phyloP scores from a whole-genome alignment of 1,139 yeast species.

The Candida sanyaensis region DNA sequence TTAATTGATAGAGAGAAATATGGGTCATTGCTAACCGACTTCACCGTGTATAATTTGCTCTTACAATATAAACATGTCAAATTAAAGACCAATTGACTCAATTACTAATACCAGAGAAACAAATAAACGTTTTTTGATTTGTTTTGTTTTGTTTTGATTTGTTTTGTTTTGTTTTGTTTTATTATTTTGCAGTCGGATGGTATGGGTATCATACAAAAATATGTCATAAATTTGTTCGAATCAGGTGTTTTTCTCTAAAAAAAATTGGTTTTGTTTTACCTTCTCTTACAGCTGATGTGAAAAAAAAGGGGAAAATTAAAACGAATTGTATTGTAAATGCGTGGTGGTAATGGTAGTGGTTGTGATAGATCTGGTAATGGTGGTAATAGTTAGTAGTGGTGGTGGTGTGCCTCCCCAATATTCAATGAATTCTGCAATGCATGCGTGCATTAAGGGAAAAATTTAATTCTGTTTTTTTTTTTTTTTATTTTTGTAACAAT shows the following conservation, averaged over 20 bases:
- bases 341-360: neutral
- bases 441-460: neutral
- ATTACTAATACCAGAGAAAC: neutral
- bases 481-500: neutral
- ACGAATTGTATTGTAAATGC: no score
- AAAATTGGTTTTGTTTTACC: no score
- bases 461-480: neutral
- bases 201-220: neutral
- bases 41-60: neutral
- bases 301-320: no score
- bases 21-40: neutral
- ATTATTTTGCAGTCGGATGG: neutral
- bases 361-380: no score
- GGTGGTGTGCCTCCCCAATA: conserved; percentile 2
- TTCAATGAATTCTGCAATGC: neutral
- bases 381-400: neutral
- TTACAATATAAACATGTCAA: neutral
- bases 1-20: neutral
- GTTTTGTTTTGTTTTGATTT: neutral
- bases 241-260: neutral
- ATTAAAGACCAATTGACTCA: neutral
- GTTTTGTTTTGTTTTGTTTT: neutral
- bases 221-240: neutral
- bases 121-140: no score
- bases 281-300: no score